Evolutionary conservation across 2,329 filamentous ascomycete species (phyloP), one percentile per base, ranked within the genome.

Genomic region (Microcyclosporella mali): DNA sequence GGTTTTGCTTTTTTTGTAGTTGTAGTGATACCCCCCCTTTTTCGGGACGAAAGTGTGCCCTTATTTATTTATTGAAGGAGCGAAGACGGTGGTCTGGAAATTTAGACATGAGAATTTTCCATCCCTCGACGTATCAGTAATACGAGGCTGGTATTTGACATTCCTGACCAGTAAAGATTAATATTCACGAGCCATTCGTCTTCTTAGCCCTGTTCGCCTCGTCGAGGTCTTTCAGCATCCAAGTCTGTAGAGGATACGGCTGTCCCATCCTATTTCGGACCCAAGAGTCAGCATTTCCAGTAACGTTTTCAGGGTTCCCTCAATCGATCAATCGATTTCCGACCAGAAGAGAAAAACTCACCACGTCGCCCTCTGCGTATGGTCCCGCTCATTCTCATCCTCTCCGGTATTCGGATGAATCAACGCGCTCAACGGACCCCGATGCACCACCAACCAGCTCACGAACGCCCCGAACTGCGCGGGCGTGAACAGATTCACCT

Each of bases 401-500:
- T 81, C 74, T 12, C 75, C 72, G 0, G 84, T 88, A 58, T 95
- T 95, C 0, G 88, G 88, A 63, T 95, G 89, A 1, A 95, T 64
- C 15, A 95, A 69, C 3, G 71, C 88, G 36, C 84, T 88, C 47
- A 95, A 65, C 2, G 86, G 85, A 0, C 88, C 88, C 4, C 88
- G 75, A 66, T 89, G 82, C 44, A 95, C 78, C 21, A 86, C 77
- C 21, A 95, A 69, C 88, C 88, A 95, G 0, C 86, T 76, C 30
- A 95, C 69, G 57, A 95, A 94, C 0, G 89, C 88, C 0, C 88
- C 88, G 58, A 95, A 95, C 63, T 95, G 85, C 2, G 79, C 62
- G 0, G 88, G 89, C 0, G 82, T 88, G 63, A 90, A 87, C 15
- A 95, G 34, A 55, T 94, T 94, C 34, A 95, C 87, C 66, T 95